phyloP scores from a whole-genome alignment of 805 yeast genomes.

The Ogataea pignaliae region DNA sequence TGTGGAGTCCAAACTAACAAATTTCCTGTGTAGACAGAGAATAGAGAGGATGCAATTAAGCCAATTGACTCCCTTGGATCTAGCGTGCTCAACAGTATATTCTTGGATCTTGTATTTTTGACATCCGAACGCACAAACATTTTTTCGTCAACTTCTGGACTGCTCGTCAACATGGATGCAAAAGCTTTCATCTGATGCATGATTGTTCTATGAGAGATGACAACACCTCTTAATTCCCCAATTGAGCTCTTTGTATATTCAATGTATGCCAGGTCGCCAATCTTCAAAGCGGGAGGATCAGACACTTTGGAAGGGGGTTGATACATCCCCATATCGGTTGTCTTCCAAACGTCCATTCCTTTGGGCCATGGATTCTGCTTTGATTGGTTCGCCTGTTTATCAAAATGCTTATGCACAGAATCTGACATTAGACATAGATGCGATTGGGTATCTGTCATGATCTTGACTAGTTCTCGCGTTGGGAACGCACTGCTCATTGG shows the following conservation, averaged over 20 bases:
- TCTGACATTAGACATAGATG: conserved; percentile 81
- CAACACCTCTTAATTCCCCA: conserved; percentile 91
- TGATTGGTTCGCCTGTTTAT: conserved; percentile 42
- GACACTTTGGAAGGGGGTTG: conserved; percentile 52
- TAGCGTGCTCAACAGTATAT: conserved; percentile 57
- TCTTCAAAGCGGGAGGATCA: conserved; percentile 61
- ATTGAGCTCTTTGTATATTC: conserved; percentile 88
- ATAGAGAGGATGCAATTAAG: conserved; percentile 71
- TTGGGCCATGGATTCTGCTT: conserved; percentile 53
- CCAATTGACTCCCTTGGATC: conserved; percentile 83
- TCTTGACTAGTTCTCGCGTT: conserved; percentile 62
- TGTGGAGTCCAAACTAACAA: conserved; percentile 76
- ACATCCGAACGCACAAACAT: conserved; percentile 50
- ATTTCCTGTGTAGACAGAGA: conserved; percentile 83
- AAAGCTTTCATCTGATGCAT: conserved; percentile 83
- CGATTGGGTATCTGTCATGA: conserved; percentile 69
- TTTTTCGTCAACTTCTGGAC: conserved; percentile 38
- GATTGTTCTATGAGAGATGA: conserved; percentile 82
- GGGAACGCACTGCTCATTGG: conserved; percentile 80
- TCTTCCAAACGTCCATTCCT: conserved; percentile 71
- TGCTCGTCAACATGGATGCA: conserved; percentile 61
- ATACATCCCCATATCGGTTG: conserved; percentile 79
- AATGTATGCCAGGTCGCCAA: conserved; percentile 85
- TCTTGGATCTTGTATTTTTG: conserved; percentile 41
- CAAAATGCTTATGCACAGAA: conserved; percentile 67